Evolutionary conservation across 2,329 filamentous ascomycete genomes (phyloP).

Genomic region (Gyromitra esculenta): DNA sequence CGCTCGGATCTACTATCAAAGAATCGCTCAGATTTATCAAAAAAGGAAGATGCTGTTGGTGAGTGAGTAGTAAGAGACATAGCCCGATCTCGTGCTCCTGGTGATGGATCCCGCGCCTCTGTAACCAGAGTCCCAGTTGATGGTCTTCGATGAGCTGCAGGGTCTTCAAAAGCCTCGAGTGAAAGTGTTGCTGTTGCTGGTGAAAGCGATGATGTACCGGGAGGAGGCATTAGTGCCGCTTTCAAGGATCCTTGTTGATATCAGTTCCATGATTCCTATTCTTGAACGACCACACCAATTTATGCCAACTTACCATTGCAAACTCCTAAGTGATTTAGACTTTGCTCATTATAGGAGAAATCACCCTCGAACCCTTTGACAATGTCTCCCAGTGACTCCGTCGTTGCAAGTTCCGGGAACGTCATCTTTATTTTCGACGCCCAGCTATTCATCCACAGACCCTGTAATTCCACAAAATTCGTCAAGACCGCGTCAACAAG

Average conservation of each 20-base stretch:
- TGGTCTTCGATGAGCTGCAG: conserved; percentile 39
- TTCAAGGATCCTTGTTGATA: conserved; percentile 52
- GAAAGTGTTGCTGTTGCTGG: conserved; percentile 45
- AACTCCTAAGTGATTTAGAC: conserved; percentile 76
- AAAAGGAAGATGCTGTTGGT: conserved; percentile 47
- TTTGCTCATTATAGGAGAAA: conserved; percentile 78
- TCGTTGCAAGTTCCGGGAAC: conserved; percentile 72
- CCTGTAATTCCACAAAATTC: conserved; percentile 85
- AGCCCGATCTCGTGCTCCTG: conserved; percentile 45
- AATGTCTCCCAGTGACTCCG: conserved; percentile 76
- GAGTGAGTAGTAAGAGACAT: conserved; percentile 53
- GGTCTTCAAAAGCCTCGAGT: conserved; percentile 52
- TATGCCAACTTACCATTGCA: conserved; percentile 73
- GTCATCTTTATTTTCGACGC: conserved; percentile 82
- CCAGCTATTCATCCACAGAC: conserved; percentile 83
- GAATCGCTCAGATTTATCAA: conserved; percentile 42
- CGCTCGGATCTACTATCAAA: conserved; percentile 48
- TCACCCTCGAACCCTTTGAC: conserved; percentile 80
- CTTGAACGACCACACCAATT: neutral
- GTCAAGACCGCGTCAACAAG: conserved; percentile 83
- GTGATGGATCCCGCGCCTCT: conserved; percentile 38
- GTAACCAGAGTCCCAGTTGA: conserved; percentile 38
- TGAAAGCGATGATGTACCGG: conserved; percentile 28
- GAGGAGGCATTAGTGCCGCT: conserved; percentile 42
- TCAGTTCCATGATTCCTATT: conserved; percentile 20